Conservation (phyloP, 2,329 filamentous ascomycete species). For the Blumeriella jaapii region DNA sequence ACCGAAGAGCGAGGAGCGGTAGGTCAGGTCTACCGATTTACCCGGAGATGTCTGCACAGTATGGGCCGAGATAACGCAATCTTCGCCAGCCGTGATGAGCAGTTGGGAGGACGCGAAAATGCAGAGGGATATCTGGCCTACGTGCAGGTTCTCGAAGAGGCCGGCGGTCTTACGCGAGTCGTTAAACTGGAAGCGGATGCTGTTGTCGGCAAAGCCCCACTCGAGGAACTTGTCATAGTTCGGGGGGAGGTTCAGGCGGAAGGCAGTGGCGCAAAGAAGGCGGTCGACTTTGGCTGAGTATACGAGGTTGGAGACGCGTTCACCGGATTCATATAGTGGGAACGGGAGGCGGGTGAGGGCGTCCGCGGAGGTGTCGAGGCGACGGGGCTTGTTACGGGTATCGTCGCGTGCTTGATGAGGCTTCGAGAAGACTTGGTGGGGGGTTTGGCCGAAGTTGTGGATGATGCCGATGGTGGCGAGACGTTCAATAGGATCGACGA, state of each 20-base stretch:
- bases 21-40: conserved; percentile 67
- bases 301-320: conserved; percentile 67
- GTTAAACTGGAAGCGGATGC: conserved; percentile 78
- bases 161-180: conserved; percentile 76
- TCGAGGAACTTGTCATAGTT: conserved; percentile 83
- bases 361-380: conserved; percentile 69
- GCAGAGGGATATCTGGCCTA: conserved; percentile 75
- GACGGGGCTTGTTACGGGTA: conserved; percentile 47
- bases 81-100: conserved; percentile 80
- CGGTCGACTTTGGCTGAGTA: conserved; percentile 73
- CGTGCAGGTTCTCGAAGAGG: conserved; percentile 86
- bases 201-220: conserved; percentile 92
- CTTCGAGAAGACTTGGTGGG: conserved; percentile 82
- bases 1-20: conserved; percentile 74
- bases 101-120: conserved; percentile 83
- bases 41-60: conserved; percentile 50
- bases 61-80: conserved; percentile 85
- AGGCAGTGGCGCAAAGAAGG: conserved; percentile 70
- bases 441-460: conserved; percentile 97
- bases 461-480: conserved; percentile 90
- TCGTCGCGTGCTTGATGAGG: conserved; percentile 70
- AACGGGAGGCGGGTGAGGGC: conserved; percentile 68
- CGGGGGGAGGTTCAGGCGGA: conserved; percentile 78
- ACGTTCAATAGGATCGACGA: conserved; percentile 77
- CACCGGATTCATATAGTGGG: conserved; percentile 59